Percentiles rank a stretch among this genome's conserved stretches.
These are phyloP conservation scores for Apophysomyces trapeziformis DNA, from an alignment of 371 early-diverging fungal species.

Conservation along the genomic window DNA sequence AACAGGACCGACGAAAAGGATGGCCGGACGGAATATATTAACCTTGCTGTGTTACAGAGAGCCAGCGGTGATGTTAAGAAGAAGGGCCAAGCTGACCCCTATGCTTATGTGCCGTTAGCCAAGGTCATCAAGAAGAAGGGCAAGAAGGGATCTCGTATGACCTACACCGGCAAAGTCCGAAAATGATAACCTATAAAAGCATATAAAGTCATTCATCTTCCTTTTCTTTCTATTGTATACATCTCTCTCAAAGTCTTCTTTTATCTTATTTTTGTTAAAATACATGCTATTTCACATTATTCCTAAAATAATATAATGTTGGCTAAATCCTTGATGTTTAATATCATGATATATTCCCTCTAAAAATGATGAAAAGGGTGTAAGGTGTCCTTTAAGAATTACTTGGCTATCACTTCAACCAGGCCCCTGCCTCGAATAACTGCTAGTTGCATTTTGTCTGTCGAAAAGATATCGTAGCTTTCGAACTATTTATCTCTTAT, in stretches of 20 bases:
- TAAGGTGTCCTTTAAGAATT: no score
- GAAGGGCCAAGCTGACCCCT: constrained; percentile 89
- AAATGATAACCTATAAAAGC: constrained; percentile 27
- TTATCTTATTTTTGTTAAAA: no score
- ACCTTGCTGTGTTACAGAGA: constrained; percentile 38
- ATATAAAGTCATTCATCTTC: constrained; percentile 8
- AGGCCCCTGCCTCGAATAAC: no score
- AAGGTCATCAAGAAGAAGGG: constrained; percentile 59
- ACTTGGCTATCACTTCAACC: no score
- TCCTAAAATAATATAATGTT: no score
- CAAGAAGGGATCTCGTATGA: constrained; percentile 38
- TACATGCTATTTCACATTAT: no score
- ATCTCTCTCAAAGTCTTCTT: background rate
- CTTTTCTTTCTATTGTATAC: background rate
- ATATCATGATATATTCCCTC: no score
- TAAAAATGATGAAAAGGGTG: no score
- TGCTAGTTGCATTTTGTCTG: no score
- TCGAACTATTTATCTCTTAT: no score
- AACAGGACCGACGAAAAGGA: background rate
- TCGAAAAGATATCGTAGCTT: no score
- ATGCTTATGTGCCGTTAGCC: constrained; percentile 92
- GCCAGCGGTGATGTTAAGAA: constrained; percentile 95
- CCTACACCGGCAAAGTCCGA: constrained; percentile 51
- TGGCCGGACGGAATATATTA: background rate
- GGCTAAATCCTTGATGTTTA: no score